Evolutionary conservation across 352 stramenopile species (phyloP), one percentile per base, ranked within the genome.

Genomic region (Globisporangium ultimum): DNA sequence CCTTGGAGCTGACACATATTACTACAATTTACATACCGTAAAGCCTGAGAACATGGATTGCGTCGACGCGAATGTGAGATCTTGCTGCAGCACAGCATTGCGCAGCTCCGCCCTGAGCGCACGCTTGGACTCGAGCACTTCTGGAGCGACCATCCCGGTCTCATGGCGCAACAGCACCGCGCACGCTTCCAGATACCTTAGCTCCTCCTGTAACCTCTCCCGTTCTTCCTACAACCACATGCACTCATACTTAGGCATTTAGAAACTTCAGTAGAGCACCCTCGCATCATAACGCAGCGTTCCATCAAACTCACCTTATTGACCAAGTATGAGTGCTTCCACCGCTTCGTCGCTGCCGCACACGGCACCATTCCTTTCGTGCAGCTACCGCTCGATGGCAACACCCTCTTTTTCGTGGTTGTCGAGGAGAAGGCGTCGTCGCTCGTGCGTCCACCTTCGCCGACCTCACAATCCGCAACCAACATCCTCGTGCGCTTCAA

Each of bases 11-110:
- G n/a, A 20, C 7, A n/a, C 12, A 49, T 56, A n/a, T 22, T n/a
- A n/a, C n/a, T n/a, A n/a, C n/a, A 36, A 36, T 36, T 36, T 11
- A 11, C 28, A 10, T 10, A 66, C 62, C 2, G 56, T 69, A 49
- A 75, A 61, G 50, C 71, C 67, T 8, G 66, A 72, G 43, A 80
- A n/a, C n/a, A 67, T 56, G 8, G 68, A 78, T 47, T 75, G 66
- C 11, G 64, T 60, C 4, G 50, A 63, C 14, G 74, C 28, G 55
- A 78, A 56, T 7, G 47, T 49, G 7, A 76, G 57, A 9, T 80
- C 63, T 5, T 80, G 63, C 20, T 63, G 46, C 17, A 65, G 62
- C 36, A 80, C 63, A 61, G 60, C 7, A 42, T 52, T 1, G 58
- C 60, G 11, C 57, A 50, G 6, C 71, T 66, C 0, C 69, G 50